phyloP scores from a whole-genome alignment of 192 early-diverging fungal species.

The Coemansia brasiliensis region DNA sequence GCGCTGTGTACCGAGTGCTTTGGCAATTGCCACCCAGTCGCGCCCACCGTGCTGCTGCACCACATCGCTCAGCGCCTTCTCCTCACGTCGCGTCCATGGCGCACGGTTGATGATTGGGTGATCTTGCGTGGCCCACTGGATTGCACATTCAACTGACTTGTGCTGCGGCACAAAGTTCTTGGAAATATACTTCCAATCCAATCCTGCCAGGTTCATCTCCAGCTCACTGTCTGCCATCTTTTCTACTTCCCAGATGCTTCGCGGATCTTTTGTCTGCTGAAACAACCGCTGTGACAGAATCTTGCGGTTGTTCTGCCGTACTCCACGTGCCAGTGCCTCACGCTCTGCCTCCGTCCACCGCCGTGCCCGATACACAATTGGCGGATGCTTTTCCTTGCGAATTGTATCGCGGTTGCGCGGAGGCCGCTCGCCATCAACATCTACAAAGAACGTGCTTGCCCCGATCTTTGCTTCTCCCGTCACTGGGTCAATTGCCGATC shows the following conservation, averaged over 20 bases:
- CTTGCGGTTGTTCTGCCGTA: conserved; percentile 54
- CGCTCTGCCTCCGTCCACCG: conserved; percentile 59
- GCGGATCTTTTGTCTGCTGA: conserved; percentile 46
- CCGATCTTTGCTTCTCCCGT: conserved; percentile 28
- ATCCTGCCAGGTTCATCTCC: conserved; percentile 53
- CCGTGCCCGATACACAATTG: conserved; percentile 48
- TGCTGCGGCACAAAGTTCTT: conserved; percentile 61
- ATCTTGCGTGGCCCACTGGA: conserved; percentile 77
- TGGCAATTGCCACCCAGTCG: conserved; percentile 69
- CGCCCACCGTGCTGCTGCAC: conserved; percentile 53
- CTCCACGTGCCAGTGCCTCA: conserved; percentile 51
- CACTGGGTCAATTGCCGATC: conserved; percentile 31
- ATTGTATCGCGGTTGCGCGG: conserved; percentile 55
- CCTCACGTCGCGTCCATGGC: conserved; percentile 66
- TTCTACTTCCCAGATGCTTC: conserved; percentile 53
- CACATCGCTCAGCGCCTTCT: conserved; percentile 44
- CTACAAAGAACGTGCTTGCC: conserved; percentile 38
- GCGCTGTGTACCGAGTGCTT: conserved; percentile 63
- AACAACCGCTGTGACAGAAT: conserved; percentile 53
- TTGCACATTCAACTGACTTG: conserved; percentile 69
- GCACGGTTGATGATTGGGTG: conserved; percentile 76
- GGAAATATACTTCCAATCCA: conserved; percentile 52
- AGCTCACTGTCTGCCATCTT: conserved; percentile 40
- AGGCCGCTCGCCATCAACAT: conserved; percentile 38
- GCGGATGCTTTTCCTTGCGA: conserved; percentile 50